Conservation (phyloP, 2,329 filamentous ascomycete genomes). For the Myriosclerotinia duriaeana region DNA sequence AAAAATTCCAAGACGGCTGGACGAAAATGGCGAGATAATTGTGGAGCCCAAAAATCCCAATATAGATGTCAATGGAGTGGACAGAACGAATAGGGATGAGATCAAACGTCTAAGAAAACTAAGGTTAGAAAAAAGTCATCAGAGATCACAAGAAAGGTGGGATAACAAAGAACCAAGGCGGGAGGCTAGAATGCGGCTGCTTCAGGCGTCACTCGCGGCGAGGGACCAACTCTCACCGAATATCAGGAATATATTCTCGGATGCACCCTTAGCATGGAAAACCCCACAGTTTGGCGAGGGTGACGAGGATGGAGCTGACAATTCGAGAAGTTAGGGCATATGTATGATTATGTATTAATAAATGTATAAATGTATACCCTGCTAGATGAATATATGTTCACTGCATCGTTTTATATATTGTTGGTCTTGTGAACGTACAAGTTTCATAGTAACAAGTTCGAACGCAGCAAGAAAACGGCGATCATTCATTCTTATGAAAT, state of each 20-base stretch:
- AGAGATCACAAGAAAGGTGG: not conserved
- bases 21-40: constrained; percentile 8
- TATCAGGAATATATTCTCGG: not conserved
- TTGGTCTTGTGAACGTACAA: not conserved
- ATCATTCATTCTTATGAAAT: no score
- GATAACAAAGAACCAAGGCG: not conserved
- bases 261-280: not conserved
- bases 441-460: not conserved
- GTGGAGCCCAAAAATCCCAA: not conserved
- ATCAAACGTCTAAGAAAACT: not conserved
- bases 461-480: not conserved
- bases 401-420: not conserved
- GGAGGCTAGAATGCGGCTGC: not conserved
- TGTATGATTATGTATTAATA: constrained; percentile 1
- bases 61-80: not conserved
- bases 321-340: not conserved
- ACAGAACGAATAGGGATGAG: not conserved
- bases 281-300: not conserved
- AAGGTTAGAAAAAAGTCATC: not conserved
- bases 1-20: not conserved
- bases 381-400: not conserved
- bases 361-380: not conserved
- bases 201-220: not conserved
- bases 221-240: not conserved
- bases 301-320: not conserved